Base-by-base conservation (phyloP, 2,329 filamentous ascomycete species). In the Stachybotrys echinatus region DNA sequence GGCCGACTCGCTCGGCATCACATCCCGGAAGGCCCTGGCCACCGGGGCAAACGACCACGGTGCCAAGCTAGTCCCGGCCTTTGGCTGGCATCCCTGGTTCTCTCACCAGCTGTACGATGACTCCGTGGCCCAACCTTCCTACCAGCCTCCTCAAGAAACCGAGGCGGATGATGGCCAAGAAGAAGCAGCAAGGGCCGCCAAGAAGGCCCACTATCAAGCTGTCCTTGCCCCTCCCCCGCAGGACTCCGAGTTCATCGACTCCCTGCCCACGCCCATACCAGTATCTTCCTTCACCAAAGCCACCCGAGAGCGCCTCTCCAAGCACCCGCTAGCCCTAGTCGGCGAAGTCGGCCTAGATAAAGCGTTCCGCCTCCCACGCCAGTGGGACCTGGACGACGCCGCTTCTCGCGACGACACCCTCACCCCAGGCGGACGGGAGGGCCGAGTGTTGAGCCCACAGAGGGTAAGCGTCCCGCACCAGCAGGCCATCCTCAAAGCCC, bases 61-160 rank as follows among this genome's bases (percentile, higher is more conserved):
- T 4, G 34, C 39, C 37, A 17, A 37, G 20, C 58, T 75, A 47
- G 59, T 92, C 4, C 87, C 89, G 0, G 83, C 84, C n/a, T 92
- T 92, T 67, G 89, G 89, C 19, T 92, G 88, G 87, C 89, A 94
- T 63, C 89, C 89, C 1, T 94, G 89, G 89, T 92, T 92, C 66
- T 87, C 88, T 1, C 76, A 92, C 64, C 84, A 89, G 55, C 76
- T 94, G 59, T 89, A 84, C 61, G 79, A 85, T 59, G 83, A 89
- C 64, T 65, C 62, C 19, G 62, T 62, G 37, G 23, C 62, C 23
- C 58, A 60, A 44, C 61, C 65, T 27, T 74, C 71, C 0, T 76
- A 71, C 51, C 63, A 66, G 48, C 56, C 61, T 2, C 49, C 54
- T 5, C 42, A 12, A 2, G 18, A 60, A 48, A 23, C 49, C 19